These are phyloP conservation scores for Porogramme epimiltina DNA, from an alignment of 1,284 basidiomycete genomes.

Conservation along the genomic window DNA sequence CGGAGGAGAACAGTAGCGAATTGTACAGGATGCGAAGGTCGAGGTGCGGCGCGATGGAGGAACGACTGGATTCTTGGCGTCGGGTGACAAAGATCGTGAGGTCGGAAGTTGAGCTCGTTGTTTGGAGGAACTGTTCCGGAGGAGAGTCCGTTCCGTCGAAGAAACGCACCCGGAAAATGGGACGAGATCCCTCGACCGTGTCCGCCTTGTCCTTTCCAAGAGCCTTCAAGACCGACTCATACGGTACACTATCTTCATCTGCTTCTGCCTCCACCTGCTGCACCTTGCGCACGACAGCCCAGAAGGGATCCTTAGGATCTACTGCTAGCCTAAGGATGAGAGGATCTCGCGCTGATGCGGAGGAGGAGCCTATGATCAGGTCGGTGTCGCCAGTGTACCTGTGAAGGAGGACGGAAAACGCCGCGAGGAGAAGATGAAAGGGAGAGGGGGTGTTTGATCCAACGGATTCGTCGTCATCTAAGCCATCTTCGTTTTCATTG, in stretches of 20 bases:
- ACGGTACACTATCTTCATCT: conserved; percentile 82
- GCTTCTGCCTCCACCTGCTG: conserved; percentile 88
- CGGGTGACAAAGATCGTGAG: conserved; percentile 83
- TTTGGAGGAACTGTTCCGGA: conserved; percentile 75
- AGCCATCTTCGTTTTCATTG: conserved; percentile 53
- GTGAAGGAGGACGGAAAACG: conserved; percentile 91
- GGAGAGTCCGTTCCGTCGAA: conserved; percentile 88
- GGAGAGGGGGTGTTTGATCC: conserved; percentile 68
- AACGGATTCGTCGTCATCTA: conserved; percentile 45
- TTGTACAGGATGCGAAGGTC: conserved; percentile 92
- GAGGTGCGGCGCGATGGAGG: conserved; percentile 77
- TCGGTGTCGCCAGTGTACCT: conserved; percentile 97
- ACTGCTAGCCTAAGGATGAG: conserved; percentile 86
- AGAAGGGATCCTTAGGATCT: conserved; percentile 89
- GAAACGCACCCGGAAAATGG: conserved; percentile 93
- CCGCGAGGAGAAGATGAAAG: conserved; percentile 90
- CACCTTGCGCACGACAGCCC: conserved; percentile 86
- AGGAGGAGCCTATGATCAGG: conserved; percentile 91
- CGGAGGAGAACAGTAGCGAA: conserved; percentile 88
- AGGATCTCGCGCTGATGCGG: conserved; percentile 76
- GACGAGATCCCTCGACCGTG: conserved; percentile 50
- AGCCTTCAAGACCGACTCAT: conserved; percentile 79
- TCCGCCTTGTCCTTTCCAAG: conserved; percentile 69
- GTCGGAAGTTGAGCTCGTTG: conserved; percentile 87
- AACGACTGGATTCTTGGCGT: conserved; percentile 66